A percentile compares a stretch with the other conserved stretches of the same genome.
Evolutionary conservation across 768 basidiomycete species (phyloP).

Genomic region (Lepiota subincarnata): DNA sequence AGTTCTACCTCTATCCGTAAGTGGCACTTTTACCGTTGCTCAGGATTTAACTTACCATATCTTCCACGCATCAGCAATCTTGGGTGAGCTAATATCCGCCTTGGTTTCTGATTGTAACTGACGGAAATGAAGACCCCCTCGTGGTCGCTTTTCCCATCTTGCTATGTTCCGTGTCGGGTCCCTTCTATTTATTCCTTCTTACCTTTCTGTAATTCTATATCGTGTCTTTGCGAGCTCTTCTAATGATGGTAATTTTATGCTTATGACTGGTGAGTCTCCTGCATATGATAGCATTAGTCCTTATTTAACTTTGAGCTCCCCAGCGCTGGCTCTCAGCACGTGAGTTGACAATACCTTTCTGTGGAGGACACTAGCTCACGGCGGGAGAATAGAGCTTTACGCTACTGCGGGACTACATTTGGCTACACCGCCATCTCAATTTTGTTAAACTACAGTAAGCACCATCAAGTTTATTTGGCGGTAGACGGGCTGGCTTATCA

Average conservation of each 20-base stretch:
- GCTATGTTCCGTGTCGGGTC: slow-evolving; percentile 91
- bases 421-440: slow-evolving; percentile 89
- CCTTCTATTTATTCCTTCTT: slow-evolving; percentile 83
- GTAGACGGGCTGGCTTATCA: slow-evolving; percentile 5
- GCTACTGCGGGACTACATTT: slow-evolving; percentile 87
- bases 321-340: slow-evolving; percentile 80
- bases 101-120: neutral
- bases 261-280: slow-evolving; percentile 69
- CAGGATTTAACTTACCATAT: slow-evolving; percentile 1
- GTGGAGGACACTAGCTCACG: slow-evolving; percentile 1
- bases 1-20: slow-evolving; percentile 87
- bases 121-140: slow-evolving; percentile 55
- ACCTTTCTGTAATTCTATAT: slow-evolving; percentile 74
- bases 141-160: slow-evolving; percentile 78
- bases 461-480: neutral
- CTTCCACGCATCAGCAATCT: slow-evolving; percentile 46
- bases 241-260: slow-evolving; percentile 67
- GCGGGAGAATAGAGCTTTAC: slow-evolving; percentile 55
- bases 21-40: slow-evolving; percentile 23
- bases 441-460: slow-evolving; percentile 76
- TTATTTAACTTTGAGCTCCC: slow-evolving; percentile 10
- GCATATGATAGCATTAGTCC: neutral
- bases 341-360: slow-evolving; percentile 33
- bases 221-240: slow-evolving; percentile 66
- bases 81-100: slow-evolving; percentile 36